These are phyloP conservation scores for Gloeopeniophorella convolvens DNA, from an alignment of 768 basidiomycete species.

Conservation along the genomic window DNA sequence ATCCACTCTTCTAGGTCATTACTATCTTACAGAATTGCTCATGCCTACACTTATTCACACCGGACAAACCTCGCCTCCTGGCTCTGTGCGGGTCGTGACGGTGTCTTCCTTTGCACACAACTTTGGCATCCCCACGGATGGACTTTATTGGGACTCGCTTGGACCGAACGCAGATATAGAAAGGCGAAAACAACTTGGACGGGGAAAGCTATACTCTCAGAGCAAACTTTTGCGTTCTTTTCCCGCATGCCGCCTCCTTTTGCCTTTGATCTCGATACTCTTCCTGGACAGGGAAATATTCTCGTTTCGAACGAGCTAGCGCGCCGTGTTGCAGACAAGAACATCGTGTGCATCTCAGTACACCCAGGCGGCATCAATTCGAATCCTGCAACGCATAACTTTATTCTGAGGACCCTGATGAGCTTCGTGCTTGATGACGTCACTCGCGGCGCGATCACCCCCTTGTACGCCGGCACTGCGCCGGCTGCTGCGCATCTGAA, in stretches of 20 bases:
- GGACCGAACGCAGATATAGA: background rate
- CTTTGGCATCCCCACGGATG: background rate
- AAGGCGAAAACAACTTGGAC: background rate
- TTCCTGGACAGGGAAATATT: constrained; percentile 21
- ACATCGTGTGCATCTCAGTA: constrained; percentile 21
- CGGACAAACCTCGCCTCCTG: background rate
- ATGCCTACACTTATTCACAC: constrained; percentile 24
- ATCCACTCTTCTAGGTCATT: constrained; percentile 18
- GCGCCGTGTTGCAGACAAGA: constrained; percentile 21
- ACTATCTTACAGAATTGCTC: constrained; percentile 22
- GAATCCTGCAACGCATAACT: background rate
- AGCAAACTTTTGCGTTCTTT: constrained; percentile 4
- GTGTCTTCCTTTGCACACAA: constrained; percentile 10
- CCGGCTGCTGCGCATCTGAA: background rate
- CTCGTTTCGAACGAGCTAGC: constrained; percentile 26
- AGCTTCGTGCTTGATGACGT: background rate
- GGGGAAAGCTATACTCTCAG: constrained; percentile 1
- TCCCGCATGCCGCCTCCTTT: background rate
- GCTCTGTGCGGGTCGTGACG: constrained; percentile 25
- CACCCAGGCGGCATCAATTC: constrained; percentile 1
- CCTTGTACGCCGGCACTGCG: constrained; percentile 1
- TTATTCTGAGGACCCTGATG: background rate
- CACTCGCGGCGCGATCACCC: background rate
- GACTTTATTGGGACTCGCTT: constrained; percentile 2
- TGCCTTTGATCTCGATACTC: background rate